These are phyloP conservation scores for Arthrinium phaeospermum DNA, from an alignment of 2,329 filamentous ascomycete genomes.

Conservation along the genomic window DNA sequence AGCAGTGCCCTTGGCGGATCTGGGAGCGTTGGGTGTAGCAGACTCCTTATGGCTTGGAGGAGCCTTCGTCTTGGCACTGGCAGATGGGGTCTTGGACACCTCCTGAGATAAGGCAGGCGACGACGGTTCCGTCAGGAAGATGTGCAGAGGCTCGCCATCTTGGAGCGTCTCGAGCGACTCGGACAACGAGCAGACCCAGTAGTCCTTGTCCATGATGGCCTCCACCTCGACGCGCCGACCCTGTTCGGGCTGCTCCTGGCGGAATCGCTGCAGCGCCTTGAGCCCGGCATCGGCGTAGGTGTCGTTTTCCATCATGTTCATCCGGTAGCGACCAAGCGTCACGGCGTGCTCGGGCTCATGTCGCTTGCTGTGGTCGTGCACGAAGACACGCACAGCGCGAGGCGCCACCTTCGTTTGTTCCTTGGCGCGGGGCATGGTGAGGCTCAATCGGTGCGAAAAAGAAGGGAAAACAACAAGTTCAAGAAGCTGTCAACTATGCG, in stretches of 20 bases:
- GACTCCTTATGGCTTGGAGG: neutral
- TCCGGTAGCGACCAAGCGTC: neutral
- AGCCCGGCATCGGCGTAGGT: neutral
- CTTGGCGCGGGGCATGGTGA: neutral
- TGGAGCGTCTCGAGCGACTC: neutral
- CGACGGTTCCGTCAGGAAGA: slow-evolving; percentile 10
- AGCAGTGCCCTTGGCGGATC: neutral
- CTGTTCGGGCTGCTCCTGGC: neutral
- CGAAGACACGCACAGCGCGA: neutral
- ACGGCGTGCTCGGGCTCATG: neutral
- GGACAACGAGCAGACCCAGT: neutral
- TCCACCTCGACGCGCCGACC: neutral
- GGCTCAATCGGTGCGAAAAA: neutral
- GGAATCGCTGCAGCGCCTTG: neutral
- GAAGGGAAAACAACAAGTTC: neutral
- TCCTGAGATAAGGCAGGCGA: neutral
- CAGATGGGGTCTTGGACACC: neutral
- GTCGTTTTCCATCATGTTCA: neutral
- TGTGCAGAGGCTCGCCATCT: neutral
- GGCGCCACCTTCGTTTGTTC: neutral
- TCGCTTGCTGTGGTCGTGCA: neutral
- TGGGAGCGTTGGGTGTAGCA: neutral
- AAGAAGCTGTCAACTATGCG: neutral
- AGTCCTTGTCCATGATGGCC: neutral
- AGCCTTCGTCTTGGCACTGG: neutral